Percentiles rank a stretch among this genome's conserved stretches.
phyloP scores from a whole-genome alignment of 176 grass and related monocot genomes.

The Musa itinerans region DNA sequence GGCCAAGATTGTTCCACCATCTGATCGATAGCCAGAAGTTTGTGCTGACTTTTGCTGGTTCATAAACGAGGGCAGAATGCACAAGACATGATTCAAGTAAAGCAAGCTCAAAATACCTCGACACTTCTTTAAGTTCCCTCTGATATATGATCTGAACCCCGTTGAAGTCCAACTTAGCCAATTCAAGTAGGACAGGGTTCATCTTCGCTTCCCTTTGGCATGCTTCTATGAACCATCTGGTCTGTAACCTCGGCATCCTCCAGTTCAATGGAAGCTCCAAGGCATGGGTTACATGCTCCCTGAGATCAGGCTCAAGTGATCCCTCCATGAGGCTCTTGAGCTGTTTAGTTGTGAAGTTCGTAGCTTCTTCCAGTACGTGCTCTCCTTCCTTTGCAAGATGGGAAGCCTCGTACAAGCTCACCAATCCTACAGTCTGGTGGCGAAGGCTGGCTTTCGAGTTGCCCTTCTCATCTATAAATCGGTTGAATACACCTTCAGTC shows the following conservation, averaged over 20 bases:
- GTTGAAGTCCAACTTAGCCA: constrained; percentile 2
- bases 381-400: neutral
- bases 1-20: constrained; percentile 15
- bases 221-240: neutral
- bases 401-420: neutral
- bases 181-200: neutral
- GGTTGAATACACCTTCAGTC: too few relatives aligned
- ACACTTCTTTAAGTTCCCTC: neutral
- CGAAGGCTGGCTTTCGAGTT: neutral
- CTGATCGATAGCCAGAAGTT: neutral
- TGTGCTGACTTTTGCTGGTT: too few relatives aligned
- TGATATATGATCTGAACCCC: neutral
- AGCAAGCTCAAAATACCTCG: neutral
- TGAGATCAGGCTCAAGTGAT: too few relatives aligned
- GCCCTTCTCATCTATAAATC: too few relatives aligned
- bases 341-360: too few relatives aligned
- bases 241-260: too few relatives aligned
- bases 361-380: too few relatives aligned
- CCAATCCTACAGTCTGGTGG: neutral
- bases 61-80: neutral
- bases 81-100: too few relatives aligned
- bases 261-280: too few relatives aligned
- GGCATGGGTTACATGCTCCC: too few relatives aligned
- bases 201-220: neutral
- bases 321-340: too few relatives aligned